Base-by-base conservation (phyloP, 805 yeast species). In the Schwanniomyces pseudopolymorphus region DNA sequence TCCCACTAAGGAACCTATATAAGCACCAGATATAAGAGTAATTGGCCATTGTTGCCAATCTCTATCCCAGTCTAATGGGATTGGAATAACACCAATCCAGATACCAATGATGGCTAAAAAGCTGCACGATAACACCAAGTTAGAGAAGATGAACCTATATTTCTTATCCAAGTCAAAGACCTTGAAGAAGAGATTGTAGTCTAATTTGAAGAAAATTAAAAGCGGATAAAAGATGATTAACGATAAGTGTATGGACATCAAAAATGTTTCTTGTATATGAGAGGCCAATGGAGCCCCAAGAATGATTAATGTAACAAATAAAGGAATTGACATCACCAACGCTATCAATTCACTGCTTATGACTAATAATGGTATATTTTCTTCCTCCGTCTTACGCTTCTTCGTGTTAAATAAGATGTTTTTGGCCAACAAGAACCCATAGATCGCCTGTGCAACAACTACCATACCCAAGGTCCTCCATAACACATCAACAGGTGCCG, bases 1-100 rank as follows among this genome's bases (percentile, higher is more conserved):
- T 3, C 96, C 97, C 2, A 78, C 54, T 24, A 81, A 72, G 2
- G 84, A 79, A n/a, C 97, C 97, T 0, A 73, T 26, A 57, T 88
- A 89, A 0, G 83, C 83, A 1, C 98, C 97, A 7, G 79, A 74
- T 11, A 92, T 71, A 37, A 92, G 75, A 0, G 98, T 92, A 44
- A 89, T 80, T 5, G 99, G 99, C 95, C 97, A 92, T 44, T 75
- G 78, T 66, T 92, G 99, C 99, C 99, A 92, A 21, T 86, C 88
- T 57, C 98, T 77, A 63, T 92, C 99, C 99, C 99, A 92, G 65
- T 92, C 99, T 48, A 94, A 74, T 0, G 98, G 97, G 48, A 94
- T 90, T 1, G 96, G 98, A 31, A 88, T 65, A 2, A 92, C 96
- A 13, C 98, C 97, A 1, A 89, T 54, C 98, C 98, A 92, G 5